Percentiles rank a stretch among this genome's conserved stretches.
phyloP scores from a whole-genome alignment of 2,329 filamentous ascomycete genomes.

The Aureobasidium sp. region DNA sequence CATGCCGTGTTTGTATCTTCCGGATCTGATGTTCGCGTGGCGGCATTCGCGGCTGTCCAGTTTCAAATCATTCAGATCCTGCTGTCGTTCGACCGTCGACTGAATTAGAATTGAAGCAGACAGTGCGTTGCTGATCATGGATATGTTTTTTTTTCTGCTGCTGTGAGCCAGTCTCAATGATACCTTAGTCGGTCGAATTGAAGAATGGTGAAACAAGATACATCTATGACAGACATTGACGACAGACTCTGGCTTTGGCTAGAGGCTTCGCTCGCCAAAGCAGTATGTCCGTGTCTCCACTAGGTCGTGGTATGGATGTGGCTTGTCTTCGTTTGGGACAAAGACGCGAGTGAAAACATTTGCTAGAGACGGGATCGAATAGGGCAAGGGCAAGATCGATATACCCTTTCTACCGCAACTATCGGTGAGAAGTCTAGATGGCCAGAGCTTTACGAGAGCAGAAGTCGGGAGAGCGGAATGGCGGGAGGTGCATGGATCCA shows the following conservation, averaged over 20 bases:
- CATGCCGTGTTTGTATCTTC: background rate
- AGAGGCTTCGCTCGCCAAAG: background rate
- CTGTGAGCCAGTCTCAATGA: background rate
- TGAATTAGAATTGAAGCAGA: background rate
- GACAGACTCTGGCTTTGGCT: too few species aligned
- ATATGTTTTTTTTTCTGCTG: background rate
- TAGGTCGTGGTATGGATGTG: background rate
- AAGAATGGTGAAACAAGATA: background rate
- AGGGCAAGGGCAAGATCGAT: background rate
- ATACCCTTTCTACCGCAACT: background rate
- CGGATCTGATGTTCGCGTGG: background rate
- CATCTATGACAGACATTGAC: background rate
- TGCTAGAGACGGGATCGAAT: background rate
- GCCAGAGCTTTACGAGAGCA: background rate
- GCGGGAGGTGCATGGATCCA: constrained; percentile 2
- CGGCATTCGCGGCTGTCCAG: background rate
- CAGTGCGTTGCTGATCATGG: background rate
- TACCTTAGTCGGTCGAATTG: background rate
- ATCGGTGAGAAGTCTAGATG: background rate
- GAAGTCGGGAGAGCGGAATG: background rate
- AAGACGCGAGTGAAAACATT: background rate
- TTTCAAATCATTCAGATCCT: background rate
- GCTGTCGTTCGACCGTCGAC: background rate
- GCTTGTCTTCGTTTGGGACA: background rate
- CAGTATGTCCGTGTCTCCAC: background rate